These are phyloP conservation scores for Aristolochia contorta DNA, from an alignment of 164 flowering plant genomes.

Conservation along the genomic window DNA sequence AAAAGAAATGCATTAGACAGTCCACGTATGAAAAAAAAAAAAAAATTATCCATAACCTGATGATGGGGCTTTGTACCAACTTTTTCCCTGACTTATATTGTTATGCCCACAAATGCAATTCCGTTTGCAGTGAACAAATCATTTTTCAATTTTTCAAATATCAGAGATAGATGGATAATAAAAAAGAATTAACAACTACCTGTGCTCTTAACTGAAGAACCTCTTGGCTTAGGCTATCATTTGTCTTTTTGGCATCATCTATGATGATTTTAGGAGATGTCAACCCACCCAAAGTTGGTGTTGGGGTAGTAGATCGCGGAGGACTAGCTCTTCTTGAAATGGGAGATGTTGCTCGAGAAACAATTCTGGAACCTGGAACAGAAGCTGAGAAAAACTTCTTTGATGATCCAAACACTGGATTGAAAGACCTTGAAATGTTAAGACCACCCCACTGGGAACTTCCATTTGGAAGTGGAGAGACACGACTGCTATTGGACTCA, in stretches of 20 bases:
- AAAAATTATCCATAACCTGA: no score
- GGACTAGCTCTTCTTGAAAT: conserved; percentile 91
- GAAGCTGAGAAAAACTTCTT: conserved; percentile 97
- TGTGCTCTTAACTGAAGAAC: conserved; percentile 70
- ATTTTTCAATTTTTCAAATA: background rate
- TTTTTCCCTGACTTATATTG: no score
- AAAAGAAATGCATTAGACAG: no score
- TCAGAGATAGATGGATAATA: background rate
- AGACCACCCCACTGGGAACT: conserved; percentile 81
- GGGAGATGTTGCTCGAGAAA: conserved; percentile 96
- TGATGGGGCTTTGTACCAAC: no score
- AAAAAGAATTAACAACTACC: conserved; percentile 26
- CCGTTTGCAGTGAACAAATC: no score
- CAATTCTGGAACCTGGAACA: conserved; percentile 97
- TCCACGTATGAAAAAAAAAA: no score
- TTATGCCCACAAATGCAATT: no score
- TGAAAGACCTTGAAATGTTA: conserved; percentile 70
- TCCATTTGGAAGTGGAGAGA: conserved; percentile 83
- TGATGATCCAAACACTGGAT: conserved; percentile 93
- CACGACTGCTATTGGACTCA: conserved; percentile 86
- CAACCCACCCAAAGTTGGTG: conserved; percentile 84
- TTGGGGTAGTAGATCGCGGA: conserved; percentile 97
- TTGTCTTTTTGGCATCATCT: conserved; percentile 64
- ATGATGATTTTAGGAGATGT: conserved; percentile 65
- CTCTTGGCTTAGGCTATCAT: conserved; percentile 72